Percentiles rank a stretch among this genome's conserved stretches.
These are phyloP conservation scores for Fusarium gaditjirri DNA, from an alignment of 2,329 filamentous ascomycete species.

Conservation along the genomic window DNA sequence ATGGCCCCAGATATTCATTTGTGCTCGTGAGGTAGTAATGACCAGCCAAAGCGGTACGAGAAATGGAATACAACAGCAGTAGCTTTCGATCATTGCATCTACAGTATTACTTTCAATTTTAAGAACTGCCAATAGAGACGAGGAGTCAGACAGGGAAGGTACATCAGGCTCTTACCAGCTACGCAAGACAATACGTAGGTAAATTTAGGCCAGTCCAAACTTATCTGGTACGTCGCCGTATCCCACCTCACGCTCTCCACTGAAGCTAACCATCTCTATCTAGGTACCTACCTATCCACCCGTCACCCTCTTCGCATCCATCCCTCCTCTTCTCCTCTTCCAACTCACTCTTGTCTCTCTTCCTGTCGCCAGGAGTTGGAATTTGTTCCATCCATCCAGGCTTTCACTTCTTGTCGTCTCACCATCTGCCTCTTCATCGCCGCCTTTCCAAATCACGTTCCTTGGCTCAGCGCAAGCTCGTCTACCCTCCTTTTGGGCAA, in stretches of 20 bases:
- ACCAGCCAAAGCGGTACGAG: not conserved
- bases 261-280: conserved; percentile 40
- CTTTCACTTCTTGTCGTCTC: conserved; percentile 55
- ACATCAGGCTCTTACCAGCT: conserved; percentile 17
- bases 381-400: conserved; percentile 55
- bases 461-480: conserved; percentile 52
- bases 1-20: conserved; percentile 27
- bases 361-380: conserved; percentile 50
- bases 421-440: conserved; percentile 51
- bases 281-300: conserved; percentile 29
- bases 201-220: conserved; percentile 36
- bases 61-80: not conserved
- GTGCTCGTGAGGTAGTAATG: conserved; percentile 12
- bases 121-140: not conserved
- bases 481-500: conserved; percentile 54
- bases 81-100: not conserved
- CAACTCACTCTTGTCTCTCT: conserved; percentile 44
- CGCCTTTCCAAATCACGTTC: conserved; percentile 51
- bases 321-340: conserved; percentile 40
- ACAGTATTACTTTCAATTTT: not conserved
- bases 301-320: conserved; percentile 36
- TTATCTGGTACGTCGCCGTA: conserved; percentile 14
- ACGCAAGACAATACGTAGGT: conserved; percentile 15
- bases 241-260: conserved; percentile 35
- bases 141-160: conserved; percentile 16